phyloP scores from a whole-genome alignment of 2,329 filamentous ascomycete genomes.

The Hypoxylon sp. region DNA sequence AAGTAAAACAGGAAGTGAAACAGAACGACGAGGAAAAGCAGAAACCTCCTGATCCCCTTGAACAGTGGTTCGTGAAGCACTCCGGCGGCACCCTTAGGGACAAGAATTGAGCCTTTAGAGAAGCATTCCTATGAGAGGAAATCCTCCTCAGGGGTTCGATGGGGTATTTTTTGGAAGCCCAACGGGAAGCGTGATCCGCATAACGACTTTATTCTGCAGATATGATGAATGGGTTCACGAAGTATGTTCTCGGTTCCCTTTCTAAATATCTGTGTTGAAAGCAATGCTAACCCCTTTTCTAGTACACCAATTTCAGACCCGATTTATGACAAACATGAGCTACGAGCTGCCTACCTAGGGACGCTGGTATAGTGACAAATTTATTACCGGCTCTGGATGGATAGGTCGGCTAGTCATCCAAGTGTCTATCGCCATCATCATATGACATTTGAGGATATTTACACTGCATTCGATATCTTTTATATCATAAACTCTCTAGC shows the following conservation, averaged over 20 bases:
- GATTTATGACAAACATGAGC: neutral
- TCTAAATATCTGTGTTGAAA: neutral
- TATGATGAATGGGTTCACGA: neutral
- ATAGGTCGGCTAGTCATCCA: neutral
- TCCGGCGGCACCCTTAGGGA: conserved; percentile 47
- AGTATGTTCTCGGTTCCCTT: neutral
- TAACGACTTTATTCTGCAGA: neutral
- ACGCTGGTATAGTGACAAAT: too few relatives aligned
- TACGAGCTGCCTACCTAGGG: neutral
- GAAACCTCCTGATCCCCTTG: conserved; percentile 39
- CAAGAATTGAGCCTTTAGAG: neutral
- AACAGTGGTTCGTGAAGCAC: conserved; percentile 49
- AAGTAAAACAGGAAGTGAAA: conserved; percentile 11
- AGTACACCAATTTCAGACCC: neutral
- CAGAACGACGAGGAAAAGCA: neutral
- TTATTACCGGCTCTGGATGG: too few relatives aligned
- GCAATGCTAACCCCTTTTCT: neutral
- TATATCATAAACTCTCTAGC: neutral
- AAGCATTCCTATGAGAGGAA: neutral
- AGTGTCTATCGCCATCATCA: neutral
- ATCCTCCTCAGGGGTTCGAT: neutral
- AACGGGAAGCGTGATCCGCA: neutral
- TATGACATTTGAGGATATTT: neutral
- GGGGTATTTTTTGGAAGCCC: too few relatives aligned
- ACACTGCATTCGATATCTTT: too few relatives aligned